Evolutionary conservation across 208 protist species (phyloP).

Genomic region (Herpetomonas samuelpessoai): DNA sequence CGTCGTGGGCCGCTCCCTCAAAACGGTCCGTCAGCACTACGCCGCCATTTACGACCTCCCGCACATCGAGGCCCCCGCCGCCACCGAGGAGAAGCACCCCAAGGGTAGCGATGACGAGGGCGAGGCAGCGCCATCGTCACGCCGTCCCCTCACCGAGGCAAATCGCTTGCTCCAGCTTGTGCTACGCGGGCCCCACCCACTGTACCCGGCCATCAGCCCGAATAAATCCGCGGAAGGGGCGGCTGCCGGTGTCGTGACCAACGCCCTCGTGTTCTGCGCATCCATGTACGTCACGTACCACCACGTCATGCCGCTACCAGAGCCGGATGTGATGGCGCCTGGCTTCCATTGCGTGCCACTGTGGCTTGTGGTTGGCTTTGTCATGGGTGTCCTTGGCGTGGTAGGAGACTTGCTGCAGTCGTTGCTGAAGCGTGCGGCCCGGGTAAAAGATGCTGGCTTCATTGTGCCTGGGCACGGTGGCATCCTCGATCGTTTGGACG

Average conservation of each 20-base stretch:
- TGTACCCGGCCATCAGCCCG: slow-evolving; percentile 74
- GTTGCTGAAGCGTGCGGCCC: slow-evolving; percentile 79
- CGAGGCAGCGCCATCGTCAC: neutral
- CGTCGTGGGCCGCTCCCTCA: slow-evolving; percentile 47
- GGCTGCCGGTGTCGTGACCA: slow-evolving; percentile 56
- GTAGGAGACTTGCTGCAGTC: slow-evolving; percentile 88
- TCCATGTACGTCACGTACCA: slow-evolving; percentile 37
- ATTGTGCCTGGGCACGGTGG: slow-evolving; percentile 89
- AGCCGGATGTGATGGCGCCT: slow-evolving; percentile 21
- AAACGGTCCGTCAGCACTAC: slow-evolving; percentile 19
- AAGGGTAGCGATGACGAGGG: neutral
- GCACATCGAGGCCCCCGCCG: slow-evolving; percentile 3
- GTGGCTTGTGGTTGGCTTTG: slow-evolving; percentile 49
- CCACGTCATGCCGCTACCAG: slow-evolving; percentile 17
- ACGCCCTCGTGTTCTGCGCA: slow-evolving; percentile 44
- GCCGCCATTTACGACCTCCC: slow-evolving; percentile 21
- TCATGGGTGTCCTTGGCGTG: slow-evolving; percentile 71
- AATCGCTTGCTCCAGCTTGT: slow-evolving; percentile 14
- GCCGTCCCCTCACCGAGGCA: neutral
- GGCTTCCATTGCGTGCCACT: slow-evolving; percentile 31
- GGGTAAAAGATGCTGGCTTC: slow-evolving; percentile 83
- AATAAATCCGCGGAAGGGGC: slow-evolving; percentile 90
- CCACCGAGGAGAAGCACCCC: slow-evolving; percentile 5
- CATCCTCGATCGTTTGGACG: slow-evolving; percentile 89
- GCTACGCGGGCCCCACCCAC: slow-evolving; percentile 40